Percentiles rank a stretch among this genome's conserved stretches.
Conservation (phyloP, 306 rosid genomes). For the Urtica urens region DNA sequence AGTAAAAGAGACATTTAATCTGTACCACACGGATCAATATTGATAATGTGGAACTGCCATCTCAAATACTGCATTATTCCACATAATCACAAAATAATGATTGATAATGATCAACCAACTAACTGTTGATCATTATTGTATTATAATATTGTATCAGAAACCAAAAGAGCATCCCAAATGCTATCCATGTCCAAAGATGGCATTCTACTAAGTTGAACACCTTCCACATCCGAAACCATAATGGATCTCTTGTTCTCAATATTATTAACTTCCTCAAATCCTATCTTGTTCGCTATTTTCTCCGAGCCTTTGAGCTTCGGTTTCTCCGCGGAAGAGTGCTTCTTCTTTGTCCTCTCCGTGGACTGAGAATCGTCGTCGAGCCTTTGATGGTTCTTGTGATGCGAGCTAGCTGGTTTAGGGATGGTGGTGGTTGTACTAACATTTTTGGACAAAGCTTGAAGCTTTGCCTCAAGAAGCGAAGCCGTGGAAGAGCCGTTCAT, state of each 20-base stretch:
- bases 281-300: constrained; percentile 22
- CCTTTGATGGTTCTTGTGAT: constrained; percentile 2
- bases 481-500: constrained; percentile 51
- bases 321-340: background rate
- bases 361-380: constrained; percentile 1
- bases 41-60: background rate
- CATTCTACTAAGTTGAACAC: constrained; percentile 81
- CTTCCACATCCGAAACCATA: constrained; percentile 37
- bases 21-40: constrained; percentile 1
- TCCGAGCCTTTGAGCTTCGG: background rate
- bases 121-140: background rate
- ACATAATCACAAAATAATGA: background rate
- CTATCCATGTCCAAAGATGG: constrained; percentile 92
- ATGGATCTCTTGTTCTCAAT: constrained; percentile 38
- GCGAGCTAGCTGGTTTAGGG: constrained; percentile 13
- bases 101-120: background rate
- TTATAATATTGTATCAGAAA: constrained; percentile 37
- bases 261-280: constrained; percentile 10
- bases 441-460: constrained; percentile 47
- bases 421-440: no score
- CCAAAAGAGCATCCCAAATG: constrained; percentile 83
- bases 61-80: background rate
- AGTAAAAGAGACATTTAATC: background rate
- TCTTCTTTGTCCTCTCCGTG: constrained; percentile 13
- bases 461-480: constrained; percentile 67